Evolutionary conservation across 148 eudicot genomes (phyloP).

Genomic region (Vaccinium corymbosum): DNA sequence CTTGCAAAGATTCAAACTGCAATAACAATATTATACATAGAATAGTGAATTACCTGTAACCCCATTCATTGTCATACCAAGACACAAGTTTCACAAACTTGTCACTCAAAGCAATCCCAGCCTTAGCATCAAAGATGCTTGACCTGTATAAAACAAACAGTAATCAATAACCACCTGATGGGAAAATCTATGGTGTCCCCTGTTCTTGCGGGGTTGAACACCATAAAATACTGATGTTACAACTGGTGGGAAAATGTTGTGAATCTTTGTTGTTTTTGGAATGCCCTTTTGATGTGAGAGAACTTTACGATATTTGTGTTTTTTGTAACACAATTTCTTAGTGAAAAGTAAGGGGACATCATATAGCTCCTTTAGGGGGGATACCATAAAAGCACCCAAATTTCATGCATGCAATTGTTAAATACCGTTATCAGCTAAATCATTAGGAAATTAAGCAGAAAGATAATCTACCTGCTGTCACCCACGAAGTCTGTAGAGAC

Average conservation of each 20-base stretch:
- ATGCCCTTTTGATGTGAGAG: too few species aligned
- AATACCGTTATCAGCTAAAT: neutral
- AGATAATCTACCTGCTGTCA: constrained; percentile 40
- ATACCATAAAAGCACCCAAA: too few species aligned
- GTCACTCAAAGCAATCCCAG: constrained; percentile 81
- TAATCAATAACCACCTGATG: neutral
- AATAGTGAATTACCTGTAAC: constrained; percentile 55
- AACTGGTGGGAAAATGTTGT: too few species aligned
- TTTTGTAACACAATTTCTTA: too few species aligned
- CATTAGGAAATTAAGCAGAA: neutral
- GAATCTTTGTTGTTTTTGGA: too few species aligned
- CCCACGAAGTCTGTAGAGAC: constrained; percentile 67
- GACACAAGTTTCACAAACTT: constrained; percentile 69
- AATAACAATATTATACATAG: neutral
- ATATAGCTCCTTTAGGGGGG: neutral
- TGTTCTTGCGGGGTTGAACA: neutral
- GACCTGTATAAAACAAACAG: constrained; percentile 38
- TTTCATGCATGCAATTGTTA: too few species aligned
- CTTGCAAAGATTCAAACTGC: neutral
- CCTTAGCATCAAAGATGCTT: constrained; percentile 92
- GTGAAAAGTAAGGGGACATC: neutral
- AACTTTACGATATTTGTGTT: too few species aligned
- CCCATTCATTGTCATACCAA: constrained; percentile 96
- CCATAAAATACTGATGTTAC: neutral
- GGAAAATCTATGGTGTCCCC: neutral